Evolutionary conservation across 2,329 filamentous ascomycete genomes (phyloP).

Genomic region (Aspergillus japonicus): DNA sequence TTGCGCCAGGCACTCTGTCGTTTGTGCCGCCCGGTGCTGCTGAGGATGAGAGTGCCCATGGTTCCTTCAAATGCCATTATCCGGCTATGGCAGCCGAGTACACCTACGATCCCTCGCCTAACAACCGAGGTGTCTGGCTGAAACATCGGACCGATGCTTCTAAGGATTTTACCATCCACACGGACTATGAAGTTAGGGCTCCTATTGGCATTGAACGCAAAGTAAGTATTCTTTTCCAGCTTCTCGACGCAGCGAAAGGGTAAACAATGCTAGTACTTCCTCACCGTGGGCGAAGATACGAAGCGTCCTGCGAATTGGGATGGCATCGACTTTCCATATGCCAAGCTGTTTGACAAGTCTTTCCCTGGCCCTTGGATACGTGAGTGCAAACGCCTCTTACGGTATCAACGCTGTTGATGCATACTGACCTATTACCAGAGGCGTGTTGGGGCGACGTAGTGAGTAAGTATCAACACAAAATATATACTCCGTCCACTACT

Average conservation of each 20-base stretch:
- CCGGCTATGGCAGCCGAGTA: slow-evolving; percentile 1
- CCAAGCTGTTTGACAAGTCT: not conserved
- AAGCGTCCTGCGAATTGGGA: not conserved
- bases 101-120: not conserved
- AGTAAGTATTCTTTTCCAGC: not conserved
- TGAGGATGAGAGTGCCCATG: not conserved
- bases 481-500: not conserved
- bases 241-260: no score
- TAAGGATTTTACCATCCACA: not conserved
- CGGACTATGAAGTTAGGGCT: not conserved
- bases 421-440: not conserved
- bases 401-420: not conserved
- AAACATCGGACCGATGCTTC: slow-evolving; percentile 1
- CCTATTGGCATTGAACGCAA: not conserved
- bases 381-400: not conserved
- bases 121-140: not conserved
- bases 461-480: not conserved
- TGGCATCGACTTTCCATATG: not conserved
- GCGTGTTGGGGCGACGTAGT: slow-evolving; percentile 9
- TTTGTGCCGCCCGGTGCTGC: not conserved
- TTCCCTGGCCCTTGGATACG: slow-evolving; percentile 10
- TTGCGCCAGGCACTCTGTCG: not conserved
- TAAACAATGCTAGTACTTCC: not conserved
- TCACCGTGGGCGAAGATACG: slow-evolving; percentile 1
- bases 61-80: not conserved